phyloP scores from a whole-genome alignment of 805 yeast species.

The Yarrowia sp. region DNA sequence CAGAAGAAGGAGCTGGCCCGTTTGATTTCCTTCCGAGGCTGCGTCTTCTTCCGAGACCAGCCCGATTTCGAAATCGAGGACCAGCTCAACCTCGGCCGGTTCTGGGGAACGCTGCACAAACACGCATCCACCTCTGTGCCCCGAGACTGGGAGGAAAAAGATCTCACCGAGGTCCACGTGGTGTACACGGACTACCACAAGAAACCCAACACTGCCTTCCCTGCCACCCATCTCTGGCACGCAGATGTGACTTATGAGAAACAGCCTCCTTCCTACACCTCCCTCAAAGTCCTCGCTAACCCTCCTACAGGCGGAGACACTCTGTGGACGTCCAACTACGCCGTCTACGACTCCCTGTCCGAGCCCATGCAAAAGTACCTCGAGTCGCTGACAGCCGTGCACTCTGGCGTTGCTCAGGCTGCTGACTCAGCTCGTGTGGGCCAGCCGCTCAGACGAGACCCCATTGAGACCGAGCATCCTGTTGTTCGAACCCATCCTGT shows the following conservation, averaged over 20 bases:
- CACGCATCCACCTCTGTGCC: conserved; percentile 40
- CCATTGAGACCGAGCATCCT: conserved; percentile 54
- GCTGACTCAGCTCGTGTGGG: conserved; percentile 28
- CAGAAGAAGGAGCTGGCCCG: conserved; percentile 51
- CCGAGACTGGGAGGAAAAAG: conserved; percentile 40
- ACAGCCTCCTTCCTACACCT: conserved; percentile 62
- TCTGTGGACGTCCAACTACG: conserved; percentile 64
- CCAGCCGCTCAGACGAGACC: conserved; percentile 58
- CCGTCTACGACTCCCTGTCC: conserved; percentile 69
- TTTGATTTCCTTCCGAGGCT: conserved; percentile 20
- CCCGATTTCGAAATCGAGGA: conserved; percentile 46
- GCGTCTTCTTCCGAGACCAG: conserved; percentile 37
- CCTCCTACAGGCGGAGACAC: conserved; percentile 75
- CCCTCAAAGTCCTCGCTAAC: conserved; percentile 57
- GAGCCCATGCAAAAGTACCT: conserved; percentile 63
- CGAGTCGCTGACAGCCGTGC: conserved; percentile 63
- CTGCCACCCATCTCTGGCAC: conserved; percentile 52
- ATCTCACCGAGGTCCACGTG: conserved; percentile 65
- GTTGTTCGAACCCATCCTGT: conserved; percentile 60
- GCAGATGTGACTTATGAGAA: conserved; percentile 62
- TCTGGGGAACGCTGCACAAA: conserved; percentile 35
- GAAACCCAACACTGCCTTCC: conserved; percentile 24
- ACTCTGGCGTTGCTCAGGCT: conserved; percentile 55
- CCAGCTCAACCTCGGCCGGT: conserved; percentile 32
- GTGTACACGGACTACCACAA: conserved; percentile 58